Conservation (phyloP, 2,329 filamentous ascomycete species). For the Paecilomyces fulvus region DNA sequence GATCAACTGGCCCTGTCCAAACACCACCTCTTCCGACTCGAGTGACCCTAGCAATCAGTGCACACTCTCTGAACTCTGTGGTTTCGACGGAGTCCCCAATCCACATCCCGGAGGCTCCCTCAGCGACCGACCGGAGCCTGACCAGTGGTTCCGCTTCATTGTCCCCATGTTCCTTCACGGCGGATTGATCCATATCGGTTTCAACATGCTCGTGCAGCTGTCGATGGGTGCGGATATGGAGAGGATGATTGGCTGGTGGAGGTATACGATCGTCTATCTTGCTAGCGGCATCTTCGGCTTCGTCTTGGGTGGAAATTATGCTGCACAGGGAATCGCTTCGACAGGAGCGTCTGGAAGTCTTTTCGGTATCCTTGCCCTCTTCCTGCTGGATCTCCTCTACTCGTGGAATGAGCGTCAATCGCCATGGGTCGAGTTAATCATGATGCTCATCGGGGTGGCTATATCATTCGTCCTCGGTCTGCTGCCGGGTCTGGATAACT, state of each 20-base stretch:
- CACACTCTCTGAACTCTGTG: constrained; percentile 70
- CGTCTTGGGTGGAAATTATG: constrained; percentile 89
- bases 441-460: constrained; percentile 73
- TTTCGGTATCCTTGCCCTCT: constrained; percentile 85
- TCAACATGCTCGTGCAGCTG: constrained; percentile 88
- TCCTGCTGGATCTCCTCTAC: constrained; percentile 82
- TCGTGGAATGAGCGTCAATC: constrained; percentile 73
- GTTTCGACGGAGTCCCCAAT: constrained; percentile 67
- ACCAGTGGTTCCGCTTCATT: constrained; percentile 98
- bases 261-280: constrained; percentile 85
- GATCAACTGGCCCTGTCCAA: constrained; percentile 68
- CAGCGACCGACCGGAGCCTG: constrained; percentile 56
- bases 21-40: constrained; percentile 55
- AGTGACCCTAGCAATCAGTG: constrained; percentile 50
- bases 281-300: constrained; percentile 91
- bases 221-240: constrained; percentile 92
- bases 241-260: constrained; percentile 73
- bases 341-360: constrained; percentile 83
- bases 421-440: constrained; percentile 76
- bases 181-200: constrained; percentile 86
- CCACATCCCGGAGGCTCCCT: constrained; percentile 44
- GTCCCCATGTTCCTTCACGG: constrained; percentile 91
- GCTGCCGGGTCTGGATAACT: constrained; percentile 90
- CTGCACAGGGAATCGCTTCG: constrained; percentile 69
- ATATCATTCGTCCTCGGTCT: constrained; percentile 90